These are phyloP conservation scores for Tylopilus intermedius DNA, from an alignment of 768 basidiomycete species.

Conservation along the genomic window DNA sequence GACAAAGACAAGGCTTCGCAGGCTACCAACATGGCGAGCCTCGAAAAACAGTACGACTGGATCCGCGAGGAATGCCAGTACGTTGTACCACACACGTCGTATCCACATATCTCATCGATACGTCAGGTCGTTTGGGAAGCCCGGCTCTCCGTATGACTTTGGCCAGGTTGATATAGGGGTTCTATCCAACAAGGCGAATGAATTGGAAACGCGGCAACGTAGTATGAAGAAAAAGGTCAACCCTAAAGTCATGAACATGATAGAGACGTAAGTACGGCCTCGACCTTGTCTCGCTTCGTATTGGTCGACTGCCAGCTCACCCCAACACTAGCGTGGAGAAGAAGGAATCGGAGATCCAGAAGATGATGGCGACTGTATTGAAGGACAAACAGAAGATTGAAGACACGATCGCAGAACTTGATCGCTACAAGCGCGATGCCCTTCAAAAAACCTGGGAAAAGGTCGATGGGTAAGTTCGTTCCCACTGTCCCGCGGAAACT, in stretches of 20 bases:
- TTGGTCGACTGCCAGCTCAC: not conserved
- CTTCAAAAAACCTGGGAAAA: slow-evolving; percentile 94
- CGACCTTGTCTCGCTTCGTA: not conserved
- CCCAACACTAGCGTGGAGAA: slow-evolving; percentile 73
- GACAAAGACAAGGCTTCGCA: slow-evolving; percentile 62
- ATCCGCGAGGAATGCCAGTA: slow-evolving; percentile 84
- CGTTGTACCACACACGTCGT: slow-evolving; percentile 27
- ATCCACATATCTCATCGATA: not conserved
- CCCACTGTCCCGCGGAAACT: not conserved
- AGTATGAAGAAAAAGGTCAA: slow-evolving; percentile 95
- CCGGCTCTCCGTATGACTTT: slow-evolving; percentile 81
- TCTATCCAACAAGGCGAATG: slow-evolving; percentile 59
- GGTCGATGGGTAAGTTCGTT: slow-evolving; percentile 69
- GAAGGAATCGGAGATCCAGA: slow-evolving; percentile 78
- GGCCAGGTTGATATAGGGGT: slow-evolving; percentile 52
- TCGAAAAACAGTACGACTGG: slow-evolving; percentile 88
- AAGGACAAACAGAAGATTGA: slow-evolving; percentile 96
- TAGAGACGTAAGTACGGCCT: slow-evolving; percentile 65
- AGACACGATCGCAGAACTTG: slow-evolving; percentile 86
- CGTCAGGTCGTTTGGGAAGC: slow-evolving; percentile 75
- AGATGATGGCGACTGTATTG: slow-evolving; percentile 82
- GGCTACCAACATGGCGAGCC: slow-evolving; percentile 44
- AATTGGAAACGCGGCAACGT: slow-evolving; percentile 74
- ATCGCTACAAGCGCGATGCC: slow-evolving; percentile 90
- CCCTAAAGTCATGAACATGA: slow-evolving; percentile 92